Evolutionary conservation across 495 filamentous ascomycete species (phyloP).

Genomic region (Neurospora hispaniola): DNA sequence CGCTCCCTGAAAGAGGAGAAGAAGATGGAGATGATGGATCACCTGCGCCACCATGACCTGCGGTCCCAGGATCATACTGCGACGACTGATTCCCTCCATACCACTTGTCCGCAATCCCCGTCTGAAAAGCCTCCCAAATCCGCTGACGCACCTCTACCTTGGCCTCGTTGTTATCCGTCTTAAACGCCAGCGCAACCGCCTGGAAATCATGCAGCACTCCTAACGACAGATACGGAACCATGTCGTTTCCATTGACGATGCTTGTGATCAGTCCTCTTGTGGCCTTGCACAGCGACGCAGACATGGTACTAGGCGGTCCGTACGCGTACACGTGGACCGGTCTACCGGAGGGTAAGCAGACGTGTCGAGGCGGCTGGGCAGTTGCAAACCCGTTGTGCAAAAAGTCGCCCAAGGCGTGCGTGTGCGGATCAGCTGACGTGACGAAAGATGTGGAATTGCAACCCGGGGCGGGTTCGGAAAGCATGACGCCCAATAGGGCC

Average conservation of each 20-base stretch:
- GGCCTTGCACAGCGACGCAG: constrained; percentile 55
- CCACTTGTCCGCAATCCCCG: constrained; percentile 35
- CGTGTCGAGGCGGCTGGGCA: constrained; percentile 14
- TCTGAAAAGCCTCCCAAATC: constrained; percentile 51
- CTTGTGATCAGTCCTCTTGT: constrained; percentile 70
- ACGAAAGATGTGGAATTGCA: constrained; percentile 24
- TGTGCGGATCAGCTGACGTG: constrained; percentile 36
- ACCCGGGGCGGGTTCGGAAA: constrained; percentile 47
- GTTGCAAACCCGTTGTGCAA: not conserved
- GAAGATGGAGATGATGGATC: not conserved
- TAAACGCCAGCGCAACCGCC: constrained; percentile 59
- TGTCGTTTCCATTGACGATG: constrained; percentile 59
- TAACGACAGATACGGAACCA: constrained; percentile 64
- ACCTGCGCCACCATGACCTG: not conserved
- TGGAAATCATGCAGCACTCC: constrained; percentile 70
- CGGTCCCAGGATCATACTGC: not conserved
- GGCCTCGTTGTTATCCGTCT: constrained; percentile 53
- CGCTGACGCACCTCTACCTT: constrained; percentile 54
- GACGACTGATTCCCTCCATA: constrained; percentile 23
- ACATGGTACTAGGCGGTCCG: constrained; percentile 65
- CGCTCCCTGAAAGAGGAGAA: not conserved
- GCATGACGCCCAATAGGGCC: constrained; percentile 61
- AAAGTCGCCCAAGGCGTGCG: constrained; percentile 28
- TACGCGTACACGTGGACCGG: constrained; percentile 74
- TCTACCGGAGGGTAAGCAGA: constrained; percentile 52